A percentile compares a stretch with the other conserved stretches of the same genome.
phyloP scores from a whole-genome alignment of 371 early-diverging fungal genomes.

The Thermomucor indicae-seudaticae region DNA sequence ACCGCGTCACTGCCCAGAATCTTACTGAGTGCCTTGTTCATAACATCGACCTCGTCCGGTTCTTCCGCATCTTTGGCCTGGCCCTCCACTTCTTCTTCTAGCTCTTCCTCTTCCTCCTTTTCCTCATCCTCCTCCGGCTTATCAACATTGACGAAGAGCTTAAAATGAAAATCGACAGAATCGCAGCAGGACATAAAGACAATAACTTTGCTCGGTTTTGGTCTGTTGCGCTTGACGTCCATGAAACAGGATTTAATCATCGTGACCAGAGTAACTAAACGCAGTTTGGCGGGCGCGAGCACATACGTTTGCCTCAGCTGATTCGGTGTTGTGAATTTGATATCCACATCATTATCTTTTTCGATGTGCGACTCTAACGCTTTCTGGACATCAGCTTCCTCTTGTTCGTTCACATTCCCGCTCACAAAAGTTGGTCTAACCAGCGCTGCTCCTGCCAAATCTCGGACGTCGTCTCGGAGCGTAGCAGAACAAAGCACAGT shows the following conservation, averaged over 20 bases:
- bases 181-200: constrained; percentile 92
- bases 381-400: not conserved
- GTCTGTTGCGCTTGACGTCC: constrained; percentile 39
- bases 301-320: constrained; percentile 85
- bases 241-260: constrained; percentile 56
- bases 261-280: constrained; percentile 80
- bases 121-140: constrained; percentile 44
- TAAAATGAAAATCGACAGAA: constrained; percentile 89
- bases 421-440: constrained; percentile 68
- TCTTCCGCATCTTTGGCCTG: constrained; percentile 32
- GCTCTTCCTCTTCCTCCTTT: constrained; percentile 29
- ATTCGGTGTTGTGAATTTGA: constrained; percentile 63
- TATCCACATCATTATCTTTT: constrained; percentile 20
- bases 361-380: not conserved
- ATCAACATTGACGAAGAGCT: constrained; percentile 61
- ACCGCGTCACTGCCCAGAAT: constrained; percentile 6
- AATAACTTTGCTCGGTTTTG: constrained; percentile 60
- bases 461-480: constrained; percentile 75
- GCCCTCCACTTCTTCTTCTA: constrained; percentile 34
- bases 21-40: constrained; percentile 22
- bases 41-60: constrained; percentile 9
- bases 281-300: constrained; percentile 84
- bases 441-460: constrained; percentile 76
- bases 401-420: constrained; percentile 23
- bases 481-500: constrained; percentile 95